These are phyloP conservation scores for Drechslerella stenobrocha DNA, from an alignment of 2,329 filamentous ascomycete genomes.

Conservation along the genomic window DNA sequence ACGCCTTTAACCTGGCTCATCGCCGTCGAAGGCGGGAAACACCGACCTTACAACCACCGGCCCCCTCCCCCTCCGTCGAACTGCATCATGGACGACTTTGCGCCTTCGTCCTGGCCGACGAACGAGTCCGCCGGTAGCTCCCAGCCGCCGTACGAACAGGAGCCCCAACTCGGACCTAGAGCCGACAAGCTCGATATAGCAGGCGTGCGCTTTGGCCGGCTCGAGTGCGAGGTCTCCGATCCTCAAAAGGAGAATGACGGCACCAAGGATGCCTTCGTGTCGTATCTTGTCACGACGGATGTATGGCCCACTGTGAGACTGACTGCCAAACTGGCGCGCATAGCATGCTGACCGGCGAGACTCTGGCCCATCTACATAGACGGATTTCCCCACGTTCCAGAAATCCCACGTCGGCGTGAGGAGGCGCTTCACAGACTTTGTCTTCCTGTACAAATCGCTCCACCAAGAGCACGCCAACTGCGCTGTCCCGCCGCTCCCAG, in stretches of 20 bases:
- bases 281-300: conserved; percentile 88
- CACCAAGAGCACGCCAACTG: conserved; percentile 84
- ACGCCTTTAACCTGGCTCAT: too few species aligned
- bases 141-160: conserved; percentile 44
- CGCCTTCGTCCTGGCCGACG: conserved; percentile 30
- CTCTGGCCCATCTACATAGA: conserved; percentile 61
- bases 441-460: conserved; percentile 91
- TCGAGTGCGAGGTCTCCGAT: conserved; percentile 80
- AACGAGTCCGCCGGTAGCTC: conserved; percentile 38
- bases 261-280: conserved; percentile 94
- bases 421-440: conserved; percentile 94
- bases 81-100: conserved; percentile 36
- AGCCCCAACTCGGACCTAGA: conserved; percentile 54
- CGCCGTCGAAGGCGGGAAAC: conserved; percentile 6
- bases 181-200: conserved; percentile 61
- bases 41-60: background rate
- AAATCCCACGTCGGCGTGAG: conserved; percentile 77
- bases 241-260: conserved; percentile 95
- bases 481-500: conserved; percentile 89
- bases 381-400: conserved; percentile 91
- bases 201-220: conserved; percentile 70
- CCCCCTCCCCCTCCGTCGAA: background rate
- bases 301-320: conserved; percentile 63
- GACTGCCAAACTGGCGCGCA: background rate
- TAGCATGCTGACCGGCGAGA: background rate